A percentile compares a stretch with the other conserved stretches of the same genome.
Conservation (phyloP, 179 eudicot species). For the Heliamphora pulchella region DNA sequence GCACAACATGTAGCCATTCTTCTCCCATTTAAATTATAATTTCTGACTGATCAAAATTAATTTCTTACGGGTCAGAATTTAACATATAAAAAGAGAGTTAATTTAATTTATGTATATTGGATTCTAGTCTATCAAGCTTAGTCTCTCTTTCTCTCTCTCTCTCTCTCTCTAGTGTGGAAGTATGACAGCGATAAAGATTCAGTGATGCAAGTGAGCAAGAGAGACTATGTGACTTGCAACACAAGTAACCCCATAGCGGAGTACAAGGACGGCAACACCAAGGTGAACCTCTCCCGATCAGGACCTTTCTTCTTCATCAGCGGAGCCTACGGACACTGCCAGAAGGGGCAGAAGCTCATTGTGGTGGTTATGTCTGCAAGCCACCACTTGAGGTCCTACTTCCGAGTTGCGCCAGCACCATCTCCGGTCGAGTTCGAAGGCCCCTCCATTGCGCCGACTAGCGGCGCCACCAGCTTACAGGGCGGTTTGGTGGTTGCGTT, state of each 20-base stretch:
- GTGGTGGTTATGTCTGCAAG: constrained; percentile 36
- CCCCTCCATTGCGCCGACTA: constrained; percentile 50
- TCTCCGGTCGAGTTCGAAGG: constrained; percentile 26
- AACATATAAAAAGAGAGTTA: no score
- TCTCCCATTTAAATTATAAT: no score
- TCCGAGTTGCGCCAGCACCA: constrained; percentile 38
- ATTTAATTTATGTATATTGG: no score
- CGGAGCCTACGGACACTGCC: constrained; percentile 42
- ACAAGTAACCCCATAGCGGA: constrained; percentile 37
- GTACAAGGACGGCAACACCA: constrained; percentile 35
- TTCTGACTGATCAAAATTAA: no score
- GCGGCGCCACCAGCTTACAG: constrained; percentile 24
- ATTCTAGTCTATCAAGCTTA: not conserved
- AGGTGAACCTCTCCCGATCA: constrained; percentile 28
- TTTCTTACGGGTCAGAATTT: no score
- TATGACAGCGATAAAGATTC: constrained; percentile 54
- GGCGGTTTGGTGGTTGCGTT: constrained; percentile 26
- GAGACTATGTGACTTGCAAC: constrained; percentile 50
- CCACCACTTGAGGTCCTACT: constrained; percentile 10
- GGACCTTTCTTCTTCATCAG: constrained; percentile 55
- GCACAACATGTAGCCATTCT: no score
- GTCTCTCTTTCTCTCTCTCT: not conserved
- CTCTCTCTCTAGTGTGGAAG: constrained; percentile 40
- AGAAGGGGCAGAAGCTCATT: constrained; percentile 43
- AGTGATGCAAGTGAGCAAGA: constrained; percentile 46